Percentiles rank a stretch among this genome's conserved stretches.
Conservation (phyloP, 495 filamentous ascomycete species). For the Pseudomonodictys pantanalensis region DNA sequence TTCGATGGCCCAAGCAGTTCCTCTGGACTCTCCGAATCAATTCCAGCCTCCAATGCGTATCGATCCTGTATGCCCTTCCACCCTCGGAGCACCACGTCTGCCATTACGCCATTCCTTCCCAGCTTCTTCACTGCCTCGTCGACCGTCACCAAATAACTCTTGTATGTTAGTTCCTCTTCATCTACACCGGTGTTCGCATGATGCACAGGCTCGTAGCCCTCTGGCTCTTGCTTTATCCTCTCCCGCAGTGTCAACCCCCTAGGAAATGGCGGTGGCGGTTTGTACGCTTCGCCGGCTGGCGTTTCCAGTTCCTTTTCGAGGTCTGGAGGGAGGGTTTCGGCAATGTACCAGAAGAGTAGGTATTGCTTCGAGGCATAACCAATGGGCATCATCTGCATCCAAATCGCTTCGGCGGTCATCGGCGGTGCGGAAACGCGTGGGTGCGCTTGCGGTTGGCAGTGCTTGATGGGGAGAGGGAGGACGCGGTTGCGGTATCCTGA, state of each 20-base stretch:
- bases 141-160: constrained; percentile 43
- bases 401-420: constrained; percentile 45
- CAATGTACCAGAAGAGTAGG: constrained; percentile 51
- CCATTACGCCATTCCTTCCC: constrained; percentile 33
- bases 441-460: constrained; percentile 42
- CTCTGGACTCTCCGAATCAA: background rate
- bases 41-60: background rate
- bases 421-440: constrained; percentile 17
- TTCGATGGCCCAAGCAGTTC: no score
- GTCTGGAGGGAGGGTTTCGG: constrained; percentile 48
- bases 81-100: constrained; percentile 42
- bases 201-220: constrained; percentile 42
- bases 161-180: constrained; percentile 47
- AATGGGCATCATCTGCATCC: constrained; percentile 44
- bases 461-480: constrained; percentile 45
- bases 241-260: constrained; percentile 38
- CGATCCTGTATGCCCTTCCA: constrained; percentile 43
- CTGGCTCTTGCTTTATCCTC: constrained; percentile 41
- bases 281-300: constrained; percentile 25
- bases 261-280: constrained; percentile 37
- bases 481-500: constrained; percentile 51
- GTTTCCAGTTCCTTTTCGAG: constrained; percentile 35
- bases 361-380: constrained; percentile 39
- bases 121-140: constrained; percentile 45
- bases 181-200: constrained; percentile 48